Percentiles rank a stretch among this genome's conserved stretches.
Conservation (phyloP, 192 early-diverging fungal genomes). For the Spizellomyces sp. region DNA sequence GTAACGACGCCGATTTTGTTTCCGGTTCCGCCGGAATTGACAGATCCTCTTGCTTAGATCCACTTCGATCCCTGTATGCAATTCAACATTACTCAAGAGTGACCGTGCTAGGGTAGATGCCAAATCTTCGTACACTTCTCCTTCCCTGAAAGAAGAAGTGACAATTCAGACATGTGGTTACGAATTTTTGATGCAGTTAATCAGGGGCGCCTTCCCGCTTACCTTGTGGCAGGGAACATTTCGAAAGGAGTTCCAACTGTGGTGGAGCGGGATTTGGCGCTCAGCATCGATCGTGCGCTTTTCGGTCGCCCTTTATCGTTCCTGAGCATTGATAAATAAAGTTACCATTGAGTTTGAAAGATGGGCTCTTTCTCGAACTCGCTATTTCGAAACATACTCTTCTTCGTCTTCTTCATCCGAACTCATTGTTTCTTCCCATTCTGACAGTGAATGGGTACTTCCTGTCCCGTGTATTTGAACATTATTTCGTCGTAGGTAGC, state of each 20-base stretch:
- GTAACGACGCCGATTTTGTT: neutral
- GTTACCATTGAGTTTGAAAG: no score
- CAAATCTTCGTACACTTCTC: neutral
- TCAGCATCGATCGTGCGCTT: conserved; percentile 3
- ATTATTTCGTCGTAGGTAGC: conserved; percentile 57
- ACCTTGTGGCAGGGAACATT: conserved; percentile 19
- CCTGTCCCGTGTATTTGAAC: conserved; percentile 42
- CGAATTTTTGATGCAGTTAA: no score
- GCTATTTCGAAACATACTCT: neutral
- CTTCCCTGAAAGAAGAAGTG: neutral
- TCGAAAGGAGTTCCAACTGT: conserved; percentile 16
- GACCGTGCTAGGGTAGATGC: neutral
- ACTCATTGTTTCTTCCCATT: conserved; percentile 35
- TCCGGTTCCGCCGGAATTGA: neutral
- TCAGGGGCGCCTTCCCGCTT: neutral
- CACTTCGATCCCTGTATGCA: neutral
- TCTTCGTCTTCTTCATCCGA: conserved; percentile 40
- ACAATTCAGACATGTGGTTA: neutral
- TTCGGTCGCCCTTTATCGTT: conserved; percentile 9
- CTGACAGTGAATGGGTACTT: conserved; percentile 5
- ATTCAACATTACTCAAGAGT: neutral
- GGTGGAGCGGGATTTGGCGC: neutral
- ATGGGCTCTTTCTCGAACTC: neutral
- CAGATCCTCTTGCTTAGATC: conserved; percentile 5
- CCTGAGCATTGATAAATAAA: no score